phyloP scores from a whole-genome alignment of 441 rosid species.

The Capsella rubella region DNA sequence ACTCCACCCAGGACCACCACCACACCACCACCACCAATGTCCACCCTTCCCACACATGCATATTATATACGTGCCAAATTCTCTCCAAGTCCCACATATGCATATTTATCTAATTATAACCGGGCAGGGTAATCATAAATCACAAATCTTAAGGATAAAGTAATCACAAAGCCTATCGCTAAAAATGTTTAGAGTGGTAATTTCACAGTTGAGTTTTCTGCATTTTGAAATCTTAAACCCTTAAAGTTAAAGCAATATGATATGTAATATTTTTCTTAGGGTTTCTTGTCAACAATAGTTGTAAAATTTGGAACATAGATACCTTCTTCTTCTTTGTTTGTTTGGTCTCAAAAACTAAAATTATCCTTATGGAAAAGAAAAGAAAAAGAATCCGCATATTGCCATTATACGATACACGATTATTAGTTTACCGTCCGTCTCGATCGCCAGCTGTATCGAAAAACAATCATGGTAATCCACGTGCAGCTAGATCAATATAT shows the following conservation, averaged over 20 bases:
- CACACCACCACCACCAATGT: constrained; percentile 22
- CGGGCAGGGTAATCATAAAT: background rate
- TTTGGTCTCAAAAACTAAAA: background rate
- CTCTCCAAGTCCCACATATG: background rate
- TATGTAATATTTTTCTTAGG: background rate
- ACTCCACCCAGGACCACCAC: constrained; percentile 40
- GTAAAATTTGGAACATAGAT: background rate
- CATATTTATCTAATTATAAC: background rate
- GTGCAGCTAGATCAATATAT: constrained; percentile 26
- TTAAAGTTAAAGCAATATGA: background rate
- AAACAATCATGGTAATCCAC: constrained; percentile 35
- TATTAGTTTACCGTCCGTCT: constrained; percentile 35
- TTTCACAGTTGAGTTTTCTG: background rate
- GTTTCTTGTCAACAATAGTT: background rate
- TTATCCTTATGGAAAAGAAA: background rate
- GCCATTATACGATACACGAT: background rate
- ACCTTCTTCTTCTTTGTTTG: background rate
- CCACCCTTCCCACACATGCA: constrained; percentile 42
- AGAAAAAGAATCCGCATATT: background rate
- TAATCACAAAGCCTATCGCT: background rate
- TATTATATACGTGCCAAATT: constrained; percentile 33
- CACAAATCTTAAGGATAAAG: background rate
- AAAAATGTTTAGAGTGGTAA: background rate
- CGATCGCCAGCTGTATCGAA: constrained; percentile 27
- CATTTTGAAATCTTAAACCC: background rate